These are phyloP conservation scores for Copromyces sp. DNA, from an alignment of 495 filamentous ascomycete genomes.

Conservation along the genomic window DNA sequence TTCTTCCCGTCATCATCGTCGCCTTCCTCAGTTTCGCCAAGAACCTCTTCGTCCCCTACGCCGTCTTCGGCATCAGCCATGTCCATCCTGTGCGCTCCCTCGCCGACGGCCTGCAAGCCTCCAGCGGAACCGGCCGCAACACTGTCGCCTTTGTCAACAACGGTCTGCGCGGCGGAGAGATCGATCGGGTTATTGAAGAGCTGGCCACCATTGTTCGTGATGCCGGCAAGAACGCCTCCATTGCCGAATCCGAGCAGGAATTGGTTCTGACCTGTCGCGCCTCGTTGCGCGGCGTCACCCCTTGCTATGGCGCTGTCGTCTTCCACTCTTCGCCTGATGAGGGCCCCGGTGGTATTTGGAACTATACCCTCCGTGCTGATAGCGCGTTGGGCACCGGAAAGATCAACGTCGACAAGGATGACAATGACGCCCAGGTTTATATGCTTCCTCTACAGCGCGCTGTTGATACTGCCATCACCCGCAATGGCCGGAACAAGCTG, in stretches of 20 bases:
- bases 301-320: conserved; percentile 64
- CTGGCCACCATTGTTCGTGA: conserved; percentile 41
- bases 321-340: conserved; percentile 64
- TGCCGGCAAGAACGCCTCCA: conserved; percentile 45
- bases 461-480: conserved; percentile 62
- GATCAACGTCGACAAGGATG: conserved; percentile 46
- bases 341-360: conserved; percentile 59
- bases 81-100: conserved; percentile 49
- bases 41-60: conserved; percentile 57
- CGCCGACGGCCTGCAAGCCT: conserved; percentile 42
- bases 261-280: conserved; percentile 54
- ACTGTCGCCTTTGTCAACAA: conserved; percentile 75
- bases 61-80: conserved; percentile 55
- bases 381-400: conserved; percentile 44
- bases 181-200: conserved; percentile 57
- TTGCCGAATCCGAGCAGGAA: conserved; percentile 41
- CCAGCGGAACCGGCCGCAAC: conserved; percentile 39
- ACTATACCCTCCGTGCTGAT: conserved; percentile 73
- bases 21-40: conserved; percentile 57
- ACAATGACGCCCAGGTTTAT: conserved; percentile 64
- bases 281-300: conserved; percentile 57
- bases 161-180: conserved; percentile 57
- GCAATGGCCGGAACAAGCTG: conserved; percentile 32
- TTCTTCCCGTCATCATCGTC: conserved; percentile 61
- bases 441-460: conserved; percentile 67